Evolutionary conservation across 805 yeast species (phyloP), one percentile per base, ranked within the genome.

Genomic region (Sugiyamaella boreocaroliniensis): DNA sequence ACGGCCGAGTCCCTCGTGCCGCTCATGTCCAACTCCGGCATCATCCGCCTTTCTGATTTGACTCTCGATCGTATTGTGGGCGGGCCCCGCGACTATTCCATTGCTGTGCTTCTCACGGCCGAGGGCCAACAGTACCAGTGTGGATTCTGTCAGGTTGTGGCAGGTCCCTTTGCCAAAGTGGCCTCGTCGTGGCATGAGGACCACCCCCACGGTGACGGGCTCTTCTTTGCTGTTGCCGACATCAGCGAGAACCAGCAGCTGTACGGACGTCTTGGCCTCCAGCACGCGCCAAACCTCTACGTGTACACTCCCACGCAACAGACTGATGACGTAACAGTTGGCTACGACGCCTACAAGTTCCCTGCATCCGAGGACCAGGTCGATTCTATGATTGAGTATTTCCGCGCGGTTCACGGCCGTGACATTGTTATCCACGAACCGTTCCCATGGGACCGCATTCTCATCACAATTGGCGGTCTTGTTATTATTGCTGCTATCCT

Each of bases 211-310:
- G 54, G 78, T 43, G 77, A 75, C 45, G 77, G 73, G 29, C 69
- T 90, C 40, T 82, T 78, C 71, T 87, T 92, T 67, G 86, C 87
- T 15, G 70, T 76, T 43, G 82, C 95, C 14, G 96, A 92, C 63
- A 82, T 86, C 63, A 70, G 74, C 45, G 80, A 80, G 46, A 75
- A 82, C 14, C 76, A 76, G 60, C 70, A 70, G 45, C 68, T 78
- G 11, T 86, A 81, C 68, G 75, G 74, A 60, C 66, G 72, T 14
- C 71, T 85, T 59, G 65, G 76, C 34, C 69, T 92, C 61, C 78
- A 79, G 59, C 81, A 82, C 52, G 96, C 92, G 26, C 99, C 99
- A 29, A 82, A 86, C 63, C 63, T 89, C 45, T 83, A 73, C 67
- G 64, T 83, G 53, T 85, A 80, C 66, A 68, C 73, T 1, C 86